These are phyloP conservation scores for Ceratocystiopsis sp. DNA, from an alignment of 2,329 filamentous ascomycete species.

Conservation along the genomic window DNA sequence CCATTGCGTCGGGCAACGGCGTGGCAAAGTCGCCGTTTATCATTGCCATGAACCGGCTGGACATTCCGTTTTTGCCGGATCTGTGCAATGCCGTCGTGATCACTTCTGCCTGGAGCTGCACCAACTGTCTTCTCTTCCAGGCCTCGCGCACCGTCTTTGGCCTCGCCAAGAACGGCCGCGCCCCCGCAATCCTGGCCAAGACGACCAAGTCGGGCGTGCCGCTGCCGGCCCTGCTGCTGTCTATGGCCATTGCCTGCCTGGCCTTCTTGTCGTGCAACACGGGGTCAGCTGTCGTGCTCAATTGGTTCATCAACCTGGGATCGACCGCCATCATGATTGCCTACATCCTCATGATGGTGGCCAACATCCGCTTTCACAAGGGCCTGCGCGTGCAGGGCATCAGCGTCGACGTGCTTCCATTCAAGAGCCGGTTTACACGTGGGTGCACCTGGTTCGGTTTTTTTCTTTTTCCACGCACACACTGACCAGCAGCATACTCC, in stretches of 20 bases:
- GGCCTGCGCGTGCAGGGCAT: conserved; percentile 48
- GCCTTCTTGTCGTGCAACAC: conserved; percentile 54
- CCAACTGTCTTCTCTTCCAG: not conserved
- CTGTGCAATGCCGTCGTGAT: not conserved
- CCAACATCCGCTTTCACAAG: conserved; percentile 51
- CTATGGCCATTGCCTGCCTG: conserved; percentile 35
- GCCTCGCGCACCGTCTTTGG: conserved; percentile 35
- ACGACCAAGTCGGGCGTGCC: no score
- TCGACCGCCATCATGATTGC: conserved; percentile 46
- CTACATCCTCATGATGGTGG: conserved; percentile 52
- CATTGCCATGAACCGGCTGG: conserved; percentile 54
- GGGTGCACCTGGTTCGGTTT: conserved; percentile 44
- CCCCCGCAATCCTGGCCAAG: no score
- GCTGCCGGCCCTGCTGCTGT: conserved; percentile 31
- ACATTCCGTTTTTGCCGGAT: conserved; percentile 36
- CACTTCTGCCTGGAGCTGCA: not conserved
- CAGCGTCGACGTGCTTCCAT: conserved; percentile 44
- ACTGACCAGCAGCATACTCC: conserved; percentile 32
- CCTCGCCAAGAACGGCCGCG: conserved; percentile 10
- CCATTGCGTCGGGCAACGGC: conserved; percentile 15
- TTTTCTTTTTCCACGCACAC: conserved; percentile 28
- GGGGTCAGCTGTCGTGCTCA: conserved; percentile 15
- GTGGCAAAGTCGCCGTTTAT: conserved; percentile 41
- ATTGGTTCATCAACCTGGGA: conserved; percentile 16
- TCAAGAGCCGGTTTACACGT: conserved; percentile 47